phyloP scores from a whole-genome alignment of 2,329 filamentous ascomycete genomes.

The Curvularia eragrostidis region DNA sequence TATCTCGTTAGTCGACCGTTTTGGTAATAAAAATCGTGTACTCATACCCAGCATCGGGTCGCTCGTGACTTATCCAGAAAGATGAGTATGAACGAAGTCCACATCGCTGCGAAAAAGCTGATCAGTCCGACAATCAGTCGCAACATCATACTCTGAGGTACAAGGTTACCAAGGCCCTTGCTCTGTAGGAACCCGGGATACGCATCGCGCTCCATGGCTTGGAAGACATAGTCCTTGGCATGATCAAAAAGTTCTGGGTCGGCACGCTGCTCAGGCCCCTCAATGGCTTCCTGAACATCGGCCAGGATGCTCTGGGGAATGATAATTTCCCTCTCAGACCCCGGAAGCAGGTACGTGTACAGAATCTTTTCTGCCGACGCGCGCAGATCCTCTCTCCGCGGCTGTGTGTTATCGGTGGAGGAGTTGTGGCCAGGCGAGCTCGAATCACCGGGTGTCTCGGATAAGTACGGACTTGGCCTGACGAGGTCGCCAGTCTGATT shows the following conservation, averaged over 20 bases:
- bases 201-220: slow-evolving; percentile 99
- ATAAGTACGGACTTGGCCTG: slow-evolving; percentile 67
- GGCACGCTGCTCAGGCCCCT: slow-evolving; percentile 82
- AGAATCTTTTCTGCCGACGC: slow-evolving; percentile 97
- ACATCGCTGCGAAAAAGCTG: slow-evolving; percentile 89
- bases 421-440: slow-evolving; percentile 64
- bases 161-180: slow-evolving; percentile 94
- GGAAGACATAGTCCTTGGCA: slow-evolving; percentile 98
- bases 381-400: slow-evolving; percentile 76
- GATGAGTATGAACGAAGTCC: slow-evolving; percentile 92
- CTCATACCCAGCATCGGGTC: slow-evolving; percentile 82
- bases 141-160: slow-evolving; percentile 86
- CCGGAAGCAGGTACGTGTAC: slow-evolving; percentile 94
- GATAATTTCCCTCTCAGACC: slow-evolving; percentile 95
- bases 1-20: not conserved
- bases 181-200: slow-evolving; percentile 94
- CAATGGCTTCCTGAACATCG: slow-evolving; percentile 85
- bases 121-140: slow-evolving; percentile 84
- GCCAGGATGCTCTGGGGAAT: slow-evolving; percentile 86
- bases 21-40: slow-evolving; percentile 20
- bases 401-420: slow-evolving; percentile 41
- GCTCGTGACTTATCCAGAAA: slow-evolving; percentile 79
- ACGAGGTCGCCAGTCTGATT: slow-evolving; percentile 63
- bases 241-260: slow-evolving; percentile 97
- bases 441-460: slow-evolving; percentile 62